Percentiles rank a stretch among this genome's conserved stretches.
These are phyloP conservation scores for Termitomyces sp. DNA, from an alignment of 768 basidiomycete genomes.

Conservation along the genomic window DNA sequence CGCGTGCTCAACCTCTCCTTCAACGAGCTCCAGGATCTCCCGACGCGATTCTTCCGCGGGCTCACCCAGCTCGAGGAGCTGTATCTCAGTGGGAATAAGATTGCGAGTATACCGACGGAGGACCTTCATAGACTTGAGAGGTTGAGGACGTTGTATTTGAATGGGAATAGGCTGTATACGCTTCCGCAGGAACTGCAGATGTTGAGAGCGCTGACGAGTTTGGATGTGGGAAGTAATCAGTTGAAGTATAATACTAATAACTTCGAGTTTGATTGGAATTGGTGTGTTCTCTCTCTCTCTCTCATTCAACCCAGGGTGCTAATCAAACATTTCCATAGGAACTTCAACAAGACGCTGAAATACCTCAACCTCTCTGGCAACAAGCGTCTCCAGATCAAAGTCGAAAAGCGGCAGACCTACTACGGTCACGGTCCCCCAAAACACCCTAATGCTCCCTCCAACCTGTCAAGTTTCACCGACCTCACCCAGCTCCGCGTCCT, in stretches of 20 bases:
- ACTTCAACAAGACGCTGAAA: conserved; percentile 88
- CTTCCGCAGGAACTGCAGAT: conserved; percentile 88
- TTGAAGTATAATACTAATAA: conserved; percentile 98
- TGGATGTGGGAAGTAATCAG: conserved; percentile 92
- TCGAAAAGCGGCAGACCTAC: conserved; percentile 18
- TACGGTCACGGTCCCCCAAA: conserved; percentile 18
- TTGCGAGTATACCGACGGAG: conserved; percentile 87
- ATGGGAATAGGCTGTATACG: conserved; percentile 91
- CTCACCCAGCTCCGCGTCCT: conserved; percentile 83
- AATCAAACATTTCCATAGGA: conserved; percentile 49
- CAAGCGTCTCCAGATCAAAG: conserved; percentile 93
- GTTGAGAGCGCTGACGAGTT: conserved; percentile 67
- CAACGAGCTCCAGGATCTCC: conserved; percentile 91
- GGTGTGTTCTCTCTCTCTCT: conserved; percentile 46
- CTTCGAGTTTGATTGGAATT: conserved; percentile 99
- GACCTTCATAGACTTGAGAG: conserved; percentile 71
- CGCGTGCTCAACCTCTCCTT: conserved; percentile 88
- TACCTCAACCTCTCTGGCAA: conserved; percentile 98
- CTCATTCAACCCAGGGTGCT: background rate
- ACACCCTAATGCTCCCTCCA: conserved; percentile 9
- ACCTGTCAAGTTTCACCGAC: conserved; percentile 81
- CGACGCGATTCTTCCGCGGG: conserved; percentile 69
- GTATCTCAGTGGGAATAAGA: conserved; percentile 93
- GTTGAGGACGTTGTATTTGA: conserved; percentile 78
- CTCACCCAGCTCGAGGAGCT: conserved; percentile 75